phyloP scores from a whole-genome alignment of 106 monocot genomes.

The Dioscorea zingiberensis region DNA sequence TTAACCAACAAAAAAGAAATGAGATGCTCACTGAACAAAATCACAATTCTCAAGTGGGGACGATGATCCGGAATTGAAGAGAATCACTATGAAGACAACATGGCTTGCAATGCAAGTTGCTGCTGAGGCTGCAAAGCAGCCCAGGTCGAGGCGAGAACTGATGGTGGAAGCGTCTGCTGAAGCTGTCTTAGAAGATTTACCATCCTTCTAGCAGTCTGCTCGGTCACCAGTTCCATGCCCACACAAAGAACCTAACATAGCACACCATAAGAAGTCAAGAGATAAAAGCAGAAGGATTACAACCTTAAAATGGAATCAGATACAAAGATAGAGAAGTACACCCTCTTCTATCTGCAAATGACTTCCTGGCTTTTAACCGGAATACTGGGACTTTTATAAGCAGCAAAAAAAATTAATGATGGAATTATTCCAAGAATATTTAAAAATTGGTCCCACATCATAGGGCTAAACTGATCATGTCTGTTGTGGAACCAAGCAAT shows the following conservation, averaged over 20 bases:
- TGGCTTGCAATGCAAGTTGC: constrained; percentile 68
- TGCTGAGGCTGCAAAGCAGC: constrained; percentile 84
- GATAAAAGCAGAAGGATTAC: no score
- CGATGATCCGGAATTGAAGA: no score
- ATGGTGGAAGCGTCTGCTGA: constrained; percentile 81
- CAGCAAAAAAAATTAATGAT: no score
- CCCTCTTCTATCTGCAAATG: no score
- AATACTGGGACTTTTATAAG: no score
- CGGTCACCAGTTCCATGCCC: constrained; percentile 71
- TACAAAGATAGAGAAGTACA: no score
- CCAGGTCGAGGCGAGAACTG: constrained; percentile 64
- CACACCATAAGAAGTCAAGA: background rate
- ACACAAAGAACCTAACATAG: constrained; percentile 54
- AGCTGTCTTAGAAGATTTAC: constrained; percentile 74
- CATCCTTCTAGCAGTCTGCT: constrained; percentile 68
- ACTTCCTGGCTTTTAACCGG: no score
- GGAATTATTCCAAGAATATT: no score
- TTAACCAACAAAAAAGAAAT: background rate
- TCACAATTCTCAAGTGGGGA: background rate
- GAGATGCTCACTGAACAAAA: background rate
- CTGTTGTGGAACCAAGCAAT: no score
- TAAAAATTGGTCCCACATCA: no score
- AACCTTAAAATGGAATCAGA: no score
- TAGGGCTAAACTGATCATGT: no score
- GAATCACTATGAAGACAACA: constrained; percentile 38